phyloP scores from a whole-genome alignment of 208 protist genomes.

The Leishmania arabica region DNA sequence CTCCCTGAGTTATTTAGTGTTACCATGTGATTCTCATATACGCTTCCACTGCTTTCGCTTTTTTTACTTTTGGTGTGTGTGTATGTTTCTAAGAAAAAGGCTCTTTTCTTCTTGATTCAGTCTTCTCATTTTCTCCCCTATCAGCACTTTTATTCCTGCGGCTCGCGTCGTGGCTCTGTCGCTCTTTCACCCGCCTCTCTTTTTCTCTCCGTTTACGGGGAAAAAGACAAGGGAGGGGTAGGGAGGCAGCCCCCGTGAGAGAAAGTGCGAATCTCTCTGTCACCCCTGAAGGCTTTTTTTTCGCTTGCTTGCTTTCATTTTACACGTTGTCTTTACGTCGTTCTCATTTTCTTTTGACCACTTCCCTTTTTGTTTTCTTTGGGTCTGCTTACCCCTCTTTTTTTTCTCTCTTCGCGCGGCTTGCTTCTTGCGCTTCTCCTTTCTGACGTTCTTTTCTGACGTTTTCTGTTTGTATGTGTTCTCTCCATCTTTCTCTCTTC shows the following conservation, averaged over 20 bases:
- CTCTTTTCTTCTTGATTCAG: not conserved
- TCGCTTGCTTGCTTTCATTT: not conserved
- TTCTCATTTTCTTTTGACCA: not conserved
- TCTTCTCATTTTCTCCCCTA: not conserved
- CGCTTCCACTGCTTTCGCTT: not conserved
- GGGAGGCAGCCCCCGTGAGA: not conserved
- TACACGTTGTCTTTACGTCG: not conserved
- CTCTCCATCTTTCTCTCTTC: not conserved
- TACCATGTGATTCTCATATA: not conserved
- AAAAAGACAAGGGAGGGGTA: not conserved
- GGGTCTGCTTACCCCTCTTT: not conserved
- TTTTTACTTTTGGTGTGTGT: not conserved
- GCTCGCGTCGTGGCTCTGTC: not conserved
- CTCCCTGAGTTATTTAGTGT: not conserved
- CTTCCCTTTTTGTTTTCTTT: not conserved
- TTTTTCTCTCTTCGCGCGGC: not conserved
- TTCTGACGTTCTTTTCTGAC: too few species aligned
- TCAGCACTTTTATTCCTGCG: not conserved
- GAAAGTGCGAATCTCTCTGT: not conserved
- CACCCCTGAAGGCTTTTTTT: not conserved
- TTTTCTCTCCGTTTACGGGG: not conserved
- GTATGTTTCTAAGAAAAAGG: not conserved
- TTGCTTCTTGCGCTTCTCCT: not conserved
- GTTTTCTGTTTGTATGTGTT: not conserved
- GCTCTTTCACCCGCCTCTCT: not conserved